Base-by-base conservation (phyloP, 305 asterid genomes). In the Nicotiana rustica region DNA sequence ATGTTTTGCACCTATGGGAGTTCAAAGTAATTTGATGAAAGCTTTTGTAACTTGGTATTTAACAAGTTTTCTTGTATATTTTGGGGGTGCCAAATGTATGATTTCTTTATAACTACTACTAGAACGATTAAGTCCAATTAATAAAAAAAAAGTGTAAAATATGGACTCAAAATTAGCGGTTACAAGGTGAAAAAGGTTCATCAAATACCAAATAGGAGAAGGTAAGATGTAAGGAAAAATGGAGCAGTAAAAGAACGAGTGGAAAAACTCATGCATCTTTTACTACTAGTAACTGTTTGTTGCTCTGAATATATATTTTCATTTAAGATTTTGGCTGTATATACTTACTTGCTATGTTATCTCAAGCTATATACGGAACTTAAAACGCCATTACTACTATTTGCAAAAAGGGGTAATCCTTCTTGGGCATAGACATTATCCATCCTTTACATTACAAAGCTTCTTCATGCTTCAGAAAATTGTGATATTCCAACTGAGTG, bases 401-500 rank as follows among this genome's bases (percentile, higher is more conserved):
- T 12, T 44, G 36, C 78, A 70, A 41, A 19, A 55, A 68, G 38
- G 4, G 52, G 52, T 3, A 35, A 33, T 38, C 56, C 76, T 68
- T 38, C 52, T 17, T 70, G 35, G 35, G 55, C 59, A 41, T 25
- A 6, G 4, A 68, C 8, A 15, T 19, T 59, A 70, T 41, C 60
- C 78, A 70, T 19, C 44, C 18, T 18, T 18, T 44, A 57, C 15
- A 70, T 41, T 41, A 70, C 35, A 70, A 25, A 70, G 60, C 60
- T 85, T 89, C 95, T 36, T 88, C 93, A 0, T 92, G 97, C 88
- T 92, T 94, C 55, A 92, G 91, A 86, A 92, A 93, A 83, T 92
- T 95, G 88, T 92, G 93, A 86, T 92, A 90, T 92, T 90, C 97
- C 91, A 95, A 77, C 81, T 88, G 95, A 5, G 89, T 86, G 97